phyloP scores from a whole-genome alignment of 1,284 basidiomycete genomes.

The Rhodotorula mucilaginosa region DNA sequence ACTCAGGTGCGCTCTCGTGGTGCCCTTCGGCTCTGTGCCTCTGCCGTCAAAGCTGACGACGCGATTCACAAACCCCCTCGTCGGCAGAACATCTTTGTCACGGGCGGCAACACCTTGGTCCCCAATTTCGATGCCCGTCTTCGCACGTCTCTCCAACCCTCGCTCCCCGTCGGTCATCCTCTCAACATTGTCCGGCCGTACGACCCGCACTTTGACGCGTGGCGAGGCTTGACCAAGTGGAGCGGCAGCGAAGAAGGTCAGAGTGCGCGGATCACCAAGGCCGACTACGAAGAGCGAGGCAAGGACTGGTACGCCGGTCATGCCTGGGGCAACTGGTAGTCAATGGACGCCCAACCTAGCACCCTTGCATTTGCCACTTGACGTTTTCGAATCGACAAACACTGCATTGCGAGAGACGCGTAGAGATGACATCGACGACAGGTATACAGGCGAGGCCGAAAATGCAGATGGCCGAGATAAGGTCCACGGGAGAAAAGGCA shows the following conservation, averaged over 20 bases:
- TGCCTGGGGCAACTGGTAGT: slow-evolving; percentile 49
- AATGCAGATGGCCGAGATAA: background rate
- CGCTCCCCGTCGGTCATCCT: slow-evolving; percentile 77
- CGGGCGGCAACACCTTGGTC: slow-evolving; percentile 75
- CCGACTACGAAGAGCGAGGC: slow-evolving; percentile 89
- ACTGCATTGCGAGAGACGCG: background rate
- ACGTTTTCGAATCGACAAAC: background rate
- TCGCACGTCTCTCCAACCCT: slow-evolving; percentile 67
- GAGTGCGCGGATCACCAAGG: slow-evolving; percentile 62
- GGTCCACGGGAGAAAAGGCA: background rate
- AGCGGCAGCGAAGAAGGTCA: slow-evolving; percentile 49
- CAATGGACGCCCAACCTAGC: too few species aligned
- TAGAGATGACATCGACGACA: background rate
- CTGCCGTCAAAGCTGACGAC: slow-evolving; percentile 4
- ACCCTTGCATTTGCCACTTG: background rate
- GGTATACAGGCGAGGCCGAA: background rate
- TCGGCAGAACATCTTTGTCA: slow-evolving; percentile 80
- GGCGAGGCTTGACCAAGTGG: slow-evolving; percentile 89
- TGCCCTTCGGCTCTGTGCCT: too few species aligned
- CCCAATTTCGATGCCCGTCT: slow-evolving; percentile 70
- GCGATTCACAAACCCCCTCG: background rate
- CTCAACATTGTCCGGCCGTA: slow-evolving; percentile 57
- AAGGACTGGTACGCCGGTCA: slow-evolving; percentile 65
- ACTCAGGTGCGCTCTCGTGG: slow-evolving; percentile 53
- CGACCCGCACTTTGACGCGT: slow-evolving; percentile 67